Conservation (phyloP, 805 yeast species). For the Wickerhamomyces sydowiorum region DNA sequence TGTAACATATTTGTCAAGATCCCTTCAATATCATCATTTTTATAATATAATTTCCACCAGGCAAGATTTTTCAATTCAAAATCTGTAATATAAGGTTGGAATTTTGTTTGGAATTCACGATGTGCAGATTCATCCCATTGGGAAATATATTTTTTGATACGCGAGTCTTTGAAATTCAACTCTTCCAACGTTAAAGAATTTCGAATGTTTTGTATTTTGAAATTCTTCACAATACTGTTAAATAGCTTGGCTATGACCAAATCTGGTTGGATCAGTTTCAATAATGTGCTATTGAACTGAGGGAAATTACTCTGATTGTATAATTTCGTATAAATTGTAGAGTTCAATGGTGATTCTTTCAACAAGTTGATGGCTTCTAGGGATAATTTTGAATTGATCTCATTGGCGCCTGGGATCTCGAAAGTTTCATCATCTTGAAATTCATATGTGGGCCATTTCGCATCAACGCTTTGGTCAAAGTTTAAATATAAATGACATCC, state of each 20-base stretch:
- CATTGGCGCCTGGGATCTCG: conserved; percentile 4
- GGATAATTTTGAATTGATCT: conserved; percentile 21
- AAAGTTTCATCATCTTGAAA: conserved; percentile 10
- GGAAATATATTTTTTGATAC: conserved; percentile 17
- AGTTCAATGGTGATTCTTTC: conserved; percentile 23
- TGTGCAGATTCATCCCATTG: conserved; percentile 27
- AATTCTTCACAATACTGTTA: conserved; percentile 9
- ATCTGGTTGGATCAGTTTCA: conserved; percentile 12
- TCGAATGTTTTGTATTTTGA: conserved; percentile 13
- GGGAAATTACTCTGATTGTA: conserved; percentile 20
- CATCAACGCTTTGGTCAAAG: conserved; percentile 3
- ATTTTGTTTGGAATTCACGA: conserved; percentile 22
- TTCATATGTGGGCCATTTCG: conserved; percentile 17
- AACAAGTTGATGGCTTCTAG: conserved; percentile 18
- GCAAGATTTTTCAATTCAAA: conserved; percentile 23
- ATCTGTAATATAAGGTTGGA: conserved; percentile 21
- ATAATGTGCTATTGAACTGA: conserved; percentile 9
- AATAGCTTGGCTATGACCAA: conserved; percentile 12
- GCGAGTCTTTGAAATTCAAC: conserved; percentile 8
- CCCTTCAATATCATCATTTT: conserved; percentile 24
- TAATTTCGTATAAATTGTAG: conserved; percentile 19
- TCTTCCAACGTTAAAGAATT: conserved; percentile 17
- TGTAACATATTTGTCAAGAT: conserved; percentile 22
- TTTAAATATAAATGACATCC: conserved; percentile 26
- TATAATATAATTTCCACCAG: conserved; percentile 27